Base-by-base conservation (phyloP, 805 yeast species). In the Hagleromyces aurorensis region DNA sequence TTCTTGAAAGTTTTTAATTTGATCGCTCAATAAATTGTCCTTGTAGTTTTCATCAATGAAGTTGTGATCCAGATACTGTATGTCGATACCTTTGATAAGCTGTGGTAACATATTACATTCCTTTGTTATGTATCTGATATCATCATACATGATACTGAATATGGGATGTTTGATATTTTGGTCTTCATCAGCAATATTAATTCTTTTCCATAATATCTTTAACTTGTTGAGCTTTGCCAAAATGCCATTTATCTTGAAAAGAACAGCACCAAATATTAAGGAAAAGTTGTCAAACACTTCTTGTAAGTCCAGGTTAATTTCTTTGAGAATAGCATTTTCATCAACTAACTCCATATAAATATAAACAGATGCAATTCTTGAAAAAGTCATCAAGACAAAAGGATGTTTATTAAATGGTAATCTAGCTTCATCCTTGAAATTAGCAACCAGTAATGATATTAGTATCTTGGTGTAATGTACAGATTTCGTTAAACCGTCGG, bases 151-250 rank as follows among this genome's bases (percentile, higher is more conserved):
- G 4, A 54, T 45, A 16, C 27, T 37, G 24, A 50, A 32, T 3
- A 49, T 48, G 1, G 59, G 59, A 33, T 54, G 58, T 15, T 27
- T 36, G 3, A 43, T 32, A 6, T 32, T 22, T 10, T 35, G 20
- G n/a, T 23, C 34, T 3, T 44, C 24, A 12, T 46, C 55, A 0
- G 43, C 30, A 6, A 46, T 34, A 30, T 41, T 32, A 2, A 52
- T 37, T 11, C 30, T 40, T 15, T 43, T 40, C 55, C 57, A 51
- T 10, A 54, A 4, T 4, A 21, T 16, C 14, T 32, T 33, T 22
- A 54, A 30, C 19, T 38, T 34, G 8, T 41, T 29, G 6, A 54
- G 34, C 23, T 55, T 42, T 16, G 35, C 36, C 1, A 42, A 20
- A 8, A 51, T 11, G 13, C 31, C 34, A 1, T 19, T 17, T 12